A percentile compares a stretch with the other conserved stretches of the same genome.
Conservation (phyloP, 352 stramenopile genomes). For the Phytophthora capsici region DNA sequence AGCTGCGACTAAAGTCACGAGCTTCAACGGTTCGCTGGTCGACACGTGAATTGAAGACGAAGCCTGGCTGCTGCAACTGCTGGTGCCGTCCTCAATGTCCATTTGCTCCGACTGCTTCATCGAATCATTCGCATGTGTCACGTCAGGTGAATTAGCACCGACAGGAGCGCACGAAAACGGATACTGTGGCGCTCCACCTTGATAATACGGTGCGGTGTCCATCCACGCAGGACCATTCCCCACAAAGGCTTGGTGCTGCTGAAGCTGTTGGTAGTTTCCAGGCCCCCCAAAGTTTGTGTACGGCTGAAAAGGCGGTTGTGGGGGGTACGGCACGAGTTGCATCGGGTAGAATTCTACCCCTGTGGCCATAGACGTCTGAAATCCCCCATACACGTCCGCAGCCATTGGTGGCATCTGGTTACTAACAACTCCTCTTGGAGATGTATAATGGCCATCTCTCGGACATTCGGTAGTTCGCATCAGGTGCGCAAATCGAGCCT, state of each 20-base stretch:
- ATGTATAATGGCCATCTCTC: constrained; percentile 30
- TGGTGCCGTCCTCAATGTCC: constrained; percentile 31
- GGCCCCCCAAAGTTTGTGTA: constrained; percentile 26
- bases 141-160: constrained; percentile 11
- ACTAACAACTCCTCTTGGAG: constrained; percentile 5
- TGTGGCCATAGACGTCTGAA: constrained; percentile 14
- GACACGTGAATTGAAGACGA: constrained; percentile 56
- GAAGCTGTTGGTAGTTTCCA: constrained; percentile 29
- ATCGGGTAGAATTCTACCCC: constrained; percentile 41
- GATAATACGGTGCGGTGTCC: constrained; percentile 34
- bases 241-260: constrained; percentile 35
- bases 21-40: constrained; percentile 52
- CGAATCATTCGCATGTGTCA: not conserved
- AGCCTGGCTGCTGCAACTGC: constrained; percentile 29
- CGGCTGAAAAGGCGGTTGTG: constrained; percentile 31
- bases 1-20: constrained; percentile 49
- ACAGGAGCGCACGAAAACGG: constrained; percentile 32
- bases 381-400: constrained; percentile 20
- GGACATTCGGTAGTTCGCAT: constrained; percentile 70
- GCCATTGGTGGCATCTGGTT: constrained; percentile 25
- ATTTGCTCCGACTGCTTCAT: constrained; percentile 29
- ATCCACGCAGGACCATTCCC: constrained; percentile 32
- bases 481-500: constrained; percentile 81
- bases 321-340: constrained; percentile 32
- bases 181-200: constrained; percentile 29